Percentiles rank a stretch among this genome's conserved stretches.
Evolutionary conservation across 345 rosid genomes (phyloP).

Genomic region (Aegle marmelos): DNA sequence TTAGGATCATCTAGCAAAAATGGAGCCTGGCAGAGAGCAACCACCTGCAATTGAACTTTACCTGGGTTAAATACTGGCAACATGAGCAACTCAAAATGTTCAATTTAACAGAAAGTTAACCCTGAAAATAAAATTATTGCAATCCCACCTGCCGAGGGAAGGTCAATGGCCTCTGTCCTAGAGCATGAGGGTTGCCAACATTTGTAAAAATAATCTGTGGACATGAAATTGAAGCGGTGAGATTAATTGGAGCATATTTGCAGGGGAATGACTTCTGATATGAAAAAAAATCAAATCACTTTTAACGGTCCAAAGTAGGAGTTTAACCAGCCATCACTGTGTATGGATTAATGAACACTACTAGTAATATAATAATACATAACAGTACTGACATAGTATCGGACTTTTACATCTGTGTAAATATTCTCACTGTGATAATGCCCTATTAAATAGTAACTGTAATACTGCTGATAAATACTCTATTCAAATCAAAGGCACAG

Average conservation of each 20-base stretch:
- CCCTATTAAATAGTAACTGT: neutral
- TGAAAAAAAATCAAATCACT: neutral
- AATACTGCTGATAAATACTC: neutral
- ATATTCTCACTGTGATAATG: neutral
- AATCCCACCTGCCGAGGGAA: conserved; percentile 85
- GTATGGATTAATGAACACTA: neutral
- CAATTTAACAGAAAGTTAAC: neutral
- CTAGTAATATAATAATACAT: neutral
- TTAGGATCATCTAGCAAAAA: conserved; percentile 93
- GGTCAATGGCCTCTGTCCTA: conserved; percentile 92
- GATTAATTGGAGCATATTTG: neutral
- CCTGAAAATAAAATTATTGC: neutral
- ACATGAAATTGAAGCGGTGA: conserved; percentile 16
- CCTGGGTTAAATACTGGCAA: conserved; percentile 21
- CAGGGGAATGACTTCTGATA: neutral
- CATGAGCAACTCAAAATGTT: conserved; percentile 5
- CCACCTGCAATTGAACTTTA: conserved; percentile 53
- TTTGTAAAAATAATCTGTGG: conserved; percentile 92
- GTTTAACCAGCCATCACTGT: neutral
- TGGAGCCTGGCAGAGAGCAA: conserved; percentile 98
- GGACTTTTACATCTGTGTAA: neutral
- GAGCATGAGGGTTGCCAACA: conserved; percentile 99
- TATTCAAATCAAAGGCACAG: neutral
- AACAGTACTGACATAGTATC: neutral
- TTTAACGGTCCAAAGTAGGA: neutral